Base-by-base conservation (phyloP, 1,284 basidiomycete species). In the Blastosporella zonata region DNA sequence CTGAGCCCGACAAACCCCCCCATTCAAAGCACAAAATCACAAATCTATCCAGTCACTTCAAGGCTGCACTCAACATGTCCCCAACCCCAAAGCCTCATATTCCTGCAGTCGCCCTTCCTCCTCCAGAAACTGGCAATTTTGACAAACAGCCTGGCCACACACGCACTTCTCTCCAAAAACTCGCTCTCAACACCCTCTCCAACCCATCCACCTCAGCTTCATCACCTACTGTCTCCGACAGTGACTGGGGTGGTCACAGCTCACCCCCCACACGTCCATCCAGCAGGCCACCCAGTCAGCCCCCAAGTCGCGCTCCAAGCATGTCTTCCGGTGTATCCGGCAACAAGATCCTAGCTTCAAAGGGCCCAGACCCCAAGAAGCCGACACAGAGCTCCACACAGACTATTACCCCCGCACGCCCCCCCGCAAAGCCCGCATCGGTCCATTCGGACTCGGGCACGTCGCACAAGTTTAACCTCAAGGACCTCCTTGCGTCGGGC, bases 391-490 rank as follows among this genome's bases (percentile, higher is more conserved):
- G 63, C 58, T 56, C 63, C 58, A 59, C 64, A 48, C 53, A 53
- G 38, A 41, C 58, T 7, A 54, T 56, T 6, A 52, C 54, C 13
- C 57, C 52, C 18, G 43, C 43, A 38, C 59, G 47, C 23, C 59
- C 29, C 29, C 29, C 50, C 63, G 65, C 53, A 3, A 73, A 74
- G 46, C 62, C 76, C 2, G 59, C 74, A 4, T 78, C 75, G 31
- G 68, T 82, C 15, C 76, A 82, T 53, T 85, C 82, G 2, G 78
- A 82, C 40, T 69, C 72, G 21, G 75, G 78, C 28, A 20, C 34
- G 9, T 52, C 51, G 10, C 81, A 82, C 67, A 92, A 87, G 68
- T 93, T 93, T 68, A 88, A 77, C 28, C 77, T 94, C 60, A 93
- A 87, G 62, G 90, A 93, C 63, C 75, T 94, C 23, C 77, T 93